Conservation (phyloP, 176 grass and related monocot species). For the maize (Zea mays) region DNA sequence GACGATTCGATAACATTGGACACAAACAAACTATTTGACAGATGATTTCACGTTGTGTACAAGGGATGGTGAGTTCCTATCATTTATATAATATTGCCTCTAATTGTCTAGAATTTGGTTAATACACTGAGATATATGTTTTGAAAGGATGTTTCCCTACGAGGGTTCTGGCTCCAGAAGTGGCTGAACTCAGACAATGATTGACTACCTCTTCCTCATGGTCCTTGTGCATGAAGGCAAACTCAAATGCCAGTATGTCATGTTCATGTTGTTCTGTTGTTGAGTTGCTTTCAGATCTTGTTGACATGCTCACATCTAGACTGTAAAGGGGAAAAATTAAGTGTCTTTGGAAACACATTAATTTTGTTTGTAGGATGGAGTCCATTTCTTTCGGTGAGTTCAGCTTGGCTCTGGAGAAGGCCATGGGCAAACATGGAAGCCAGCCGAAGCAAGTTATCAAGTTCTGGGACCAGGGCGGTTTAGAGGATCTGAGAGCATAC, state of each 20-base stretch:
- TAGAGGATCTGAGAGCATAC: not conserved
- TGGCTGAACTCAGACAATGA: conserved; percentile 72
- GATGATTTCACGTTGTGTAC: not conserved
- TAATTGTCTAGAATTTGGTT: not conserved
- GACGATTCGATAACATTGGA: too few species aligned
- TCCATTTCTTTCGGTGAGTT: conserved; percentile 65
- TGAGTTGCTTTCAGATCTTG: not conserved
- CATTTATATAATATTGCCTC: not conserved
- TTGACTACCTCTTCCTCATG: conserved; percentile 55
- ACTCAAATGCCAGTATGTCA: conserved; percentile 74
- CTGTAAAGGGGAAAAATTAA: not conserved
- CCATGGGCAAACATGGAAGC: conserved; percentile 76
- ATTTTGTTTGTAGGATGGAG: conserved; percentile 64
- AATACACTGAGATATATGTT: not conserved
- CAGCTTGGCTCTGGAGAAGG: conserved; percentile 63
- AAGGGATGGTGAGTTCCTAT: not conserved
- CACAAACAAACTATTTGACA: not conserved
- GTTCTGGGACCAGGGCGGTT: conserved; percentile 43
- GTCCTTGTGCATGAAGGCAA: conserved; percentile 60
- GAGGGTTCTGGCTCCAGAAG: conserved; percentile 90
- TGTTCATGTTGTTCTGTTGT: not conserved
- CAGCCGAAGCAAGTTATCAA: conserved; percentile 80
- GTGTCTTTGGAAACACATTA: not conserved
- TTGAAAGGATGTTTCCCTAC: conserved; percentile 69
- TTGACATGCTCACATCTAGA: not conserved